Evolutionary conservation across 306 rosid species (phyloP).

Genomic region (Castanea crenata): DNA sequence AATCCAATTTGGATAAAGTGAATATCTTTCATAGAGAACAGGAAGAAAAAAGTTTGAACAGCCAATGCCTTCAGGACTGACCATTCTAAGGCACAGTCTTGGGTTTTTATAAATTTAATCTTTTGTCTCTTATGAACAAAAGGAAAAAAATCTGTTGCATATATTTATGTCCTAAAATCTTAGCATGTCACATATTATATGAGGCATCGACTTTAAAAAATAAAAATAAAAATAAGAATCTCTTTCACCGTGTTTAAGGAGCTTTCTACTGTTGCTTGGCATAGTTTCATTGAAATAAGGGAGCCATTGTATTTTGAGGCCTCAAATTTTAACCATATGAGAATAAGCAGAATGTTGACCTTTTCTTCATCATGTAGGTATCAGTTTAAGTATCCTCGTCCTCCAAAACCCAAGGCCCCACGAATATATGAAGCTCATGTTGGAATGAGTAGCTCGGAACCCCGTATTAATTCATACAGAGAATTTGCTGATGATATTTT

Average conservation of each 20-base stretch:
- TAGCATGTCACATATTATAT: not conserved
- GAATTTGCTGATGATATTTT: slow-evolving; percentile 87
- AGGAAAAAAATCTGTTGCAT: no score
- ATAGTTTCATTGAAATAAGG: not conserved
- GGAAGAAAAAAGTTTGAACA: slow-evolving; percentile 13
- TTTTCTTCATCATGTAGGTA: slow-evolving; percentile 48
- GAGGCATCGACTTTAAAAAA: not conserved
- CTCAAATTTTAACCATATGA: not conserved
- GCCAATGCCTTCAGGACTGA: slow-evolving; percentile 3
- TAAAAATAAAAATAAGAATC: not conserved
- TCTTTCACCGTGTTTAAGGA: not conserved
- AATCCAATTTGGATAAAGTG: slow-evolving; percentile 14
- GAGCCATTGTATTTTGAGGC: not conserved
- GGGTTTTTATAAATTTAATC: no score
- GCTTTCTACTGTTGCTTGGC: not conserved
- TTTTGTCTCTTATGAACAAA: no score
- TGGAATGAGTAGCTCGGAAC: slow-evolving; percentile 97
- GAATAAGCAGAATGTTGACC: not conserved
- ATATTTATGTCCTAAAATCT: not conserved
- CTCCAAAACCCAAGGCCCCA: slow-evolving; percentile 70
- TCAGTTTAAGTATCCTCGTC: slow-evolving; percentile 72
- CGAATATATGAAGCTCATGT: slow-evolving; percentile 95
- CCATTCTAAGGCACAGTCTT: not conserved
- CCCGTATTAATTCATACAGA: slow-evolving; percentile 72
- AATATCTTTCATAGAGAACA: slow-evolving; percentile 11